Percentiles rank a stretch among this genome's conserved stretches.
phyloP scores from a whole-genome alignment of 2,329 filamentous ascomycete species.

The Stemphylium lycopersici region DNA sequence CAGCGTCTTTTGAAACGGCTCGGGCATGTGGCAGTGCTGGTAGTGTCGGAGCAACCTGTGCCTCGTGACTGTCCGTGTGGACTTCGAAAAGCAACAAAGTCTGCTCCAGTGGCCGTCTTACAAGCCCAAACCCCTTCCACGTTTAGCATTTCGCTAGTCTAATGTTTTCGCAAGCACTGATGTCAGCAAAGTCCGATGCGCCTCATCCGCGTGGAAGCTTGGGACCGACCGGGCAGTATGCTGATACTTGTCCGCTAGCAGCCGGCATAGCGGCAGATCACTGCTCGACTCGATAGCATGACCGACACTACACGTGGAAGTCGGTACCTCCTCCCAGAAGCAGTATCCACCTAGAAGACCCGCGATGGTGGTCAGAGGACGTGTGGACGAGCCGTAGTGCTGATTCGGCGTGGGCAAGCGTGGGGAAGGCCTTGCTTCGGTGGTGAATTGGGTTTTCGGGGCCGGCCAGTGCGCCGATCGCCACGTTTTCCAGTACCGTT shows the following conservation, averaged over 20 bases:
- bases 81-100: not conserved
- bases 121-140: too few species aligned
- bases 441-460: conserved; percentile 14
- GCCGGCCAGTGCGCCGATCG: conserved; percentile 11
- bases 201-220: too few species aligned
- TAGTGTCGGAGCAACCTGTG: not conserved
- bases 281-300: not conserved
- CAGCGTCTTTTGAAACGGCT: too few species aligned
- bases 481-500: not conserved
- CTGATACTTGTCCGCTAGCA: not conserved
- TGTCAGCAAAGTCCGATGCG: too few species aligned
- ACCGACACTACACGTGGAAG: conserved; percentile 13
- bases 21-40: not conserved
- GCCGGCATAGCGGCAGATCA: conserved; percentile 6
- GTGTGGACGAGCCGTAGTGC: conserved; percentile 10
- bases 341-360: conserved; percentile 28
- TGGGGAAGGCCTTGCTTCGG: conserved; percentile 5
- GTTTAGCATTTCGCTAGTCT: too few species aligned
- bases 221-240: too few species aligned
- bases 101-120: not conserved
- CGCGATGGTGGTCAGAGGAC: conserved; percentile 18
- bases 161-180: too few species aligned
- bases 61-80: not conserved
- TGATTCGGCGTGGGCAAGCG: not conserved
- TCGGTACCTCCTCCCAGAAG: conserved; percentile 20